Evolutionary conservation across 768 basidiomycete species (phyloP), one percentile per base, ranked within the genome.

Genomic region (Leccinum subtestaceum): DNA sequence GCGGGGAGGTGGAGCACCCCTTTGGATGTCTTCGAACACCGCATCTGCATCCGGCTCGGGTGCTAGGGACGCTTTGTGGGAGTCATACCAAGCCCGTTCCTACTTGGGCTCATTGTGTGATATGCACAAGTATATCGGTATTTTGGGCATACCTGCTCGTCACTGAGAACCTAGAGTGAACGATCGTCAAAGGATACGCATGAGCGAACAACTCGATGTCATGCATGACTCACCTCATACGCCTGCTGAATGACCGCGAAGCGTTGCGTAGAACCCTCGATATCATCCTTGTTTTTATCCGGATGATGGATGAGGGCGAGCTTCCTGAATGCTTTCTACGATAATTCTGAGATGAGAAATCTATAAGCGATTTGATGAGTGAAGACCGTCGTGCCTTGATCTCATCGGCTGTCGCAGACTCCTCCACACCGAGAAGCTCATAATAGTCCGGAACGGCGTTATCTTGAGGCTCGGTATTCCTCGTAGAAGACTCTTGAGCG

Each of bases 51-150:
- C 95, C 45, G 92, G 84, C 66, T 91, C 89, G 3, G 90, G 89
- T 17, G 80, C 77, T 7, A 94, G 80, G 25, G 90, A 89, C 29
- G 89, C 86, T 58, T 88, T 86, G 72, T 98, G 96, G 5, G 86
- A 86, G 74, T 99, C 97, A 73, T 99, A 99, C 92, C 95, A 99
- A 47, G 97, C 95, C 65, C 97, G 81, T 80, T 98, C 96, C 91
- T 96, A 84, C 78, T 82, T 80, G 72, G 65, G 54, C 50, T 49
- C 43, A 61, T 32, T 48, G 47, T 57, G 60, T 69, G 55, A 36
- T 27, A 57, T n/a, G 10, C 21, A 57, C 5, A 15, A 10, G n/a
- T 23, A 55, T 17, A 32, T 38, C 2, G 57, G 53, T 43, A 59
- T 62, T 58, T 52, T 47, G 10, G 32, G 62, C 84, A 75, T 75